Evolutionary conservation across 306 rosid species (phyloP).

Genomic region (Lathyrus sativus): DNA sequence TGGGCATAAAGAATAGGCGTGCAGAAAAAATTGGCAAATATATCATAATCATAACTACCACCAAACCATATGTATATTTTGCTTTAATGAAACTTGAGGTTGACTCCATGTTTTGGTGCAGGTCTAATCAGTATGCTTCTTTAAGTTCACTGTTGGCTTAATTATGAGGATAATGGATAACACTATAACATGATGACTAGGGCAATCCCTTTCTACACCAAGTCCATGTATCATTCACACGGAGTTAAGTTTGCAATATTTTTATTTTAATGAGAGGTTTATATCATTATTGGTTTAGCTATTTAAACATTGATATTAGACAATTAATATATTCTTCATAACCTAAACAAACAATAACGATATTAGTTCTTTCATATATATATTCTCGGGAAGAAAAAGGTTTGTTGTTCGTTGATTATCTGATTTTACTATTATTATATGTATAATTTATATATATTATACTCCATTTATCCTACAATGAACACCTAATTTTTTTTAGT

Average conservation of each 20-base stretch:
- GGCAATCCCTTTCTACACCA: not conserved
- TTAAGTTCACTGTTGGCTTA: conserved; percentile 16
- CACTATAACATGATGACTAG: conserved; percentile 9
- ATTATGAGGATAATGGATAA: conserved; percentile 35
- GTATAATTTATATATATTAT: no score
- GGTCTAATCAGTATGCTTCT: conserved; percentile 42
- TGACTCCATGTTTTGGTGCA: conserved; percentile 34
- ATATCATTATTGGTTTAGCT: no score
- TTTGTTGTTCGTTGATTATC: no score
- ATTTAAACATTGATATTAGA: no score
- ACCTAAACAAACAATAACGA: no score
- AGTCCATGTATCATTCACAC: not conserved
- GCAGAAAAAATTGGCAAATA: conserved; percentile 29
- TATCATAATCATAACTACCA: conserved; percentile 49
- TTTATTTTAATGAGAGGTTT: not conserved
- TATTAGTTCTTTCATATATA: no score
- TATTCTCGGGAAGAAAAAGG: no score
- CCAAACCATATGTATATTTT: conserved; percentile 41
- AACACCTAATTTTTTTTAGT: no score
- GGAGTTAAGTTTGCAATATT: not conserved
- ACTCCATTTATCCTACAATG: no score
- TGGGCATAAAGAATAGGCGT: conserved; percentile 9
- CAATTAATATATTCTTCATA: no score
- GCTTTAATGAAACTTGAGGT: conserved; percentile 49
- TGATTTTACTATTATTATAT: no score